Conservation (phyloP, 2,329 filamentous ascomycete species). For the Epichloe glyceriae region DNA sequence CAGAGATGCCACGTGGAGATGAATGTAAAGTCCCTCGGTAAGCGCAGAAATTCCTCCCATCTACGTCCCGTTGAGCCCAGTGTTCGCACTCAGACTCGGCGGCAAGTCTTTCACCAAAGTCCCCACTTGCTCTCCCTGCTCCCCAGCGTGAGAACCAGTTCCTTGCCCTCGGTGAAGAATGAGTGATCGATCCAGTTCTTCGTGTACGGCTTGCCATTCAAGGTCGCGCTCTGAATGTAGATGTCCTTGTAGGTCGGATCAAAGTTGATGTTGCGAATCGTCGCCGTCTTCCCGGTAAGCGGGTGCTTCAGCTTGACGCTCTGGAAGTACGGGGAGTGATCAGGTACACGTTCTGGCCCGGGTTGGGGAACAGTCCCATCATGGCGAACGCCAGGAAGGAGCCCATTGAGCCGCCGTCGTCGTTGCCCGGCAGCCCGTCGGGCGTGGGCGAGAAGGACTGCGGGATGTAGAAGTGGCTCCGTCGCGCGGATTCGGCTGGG, state of each 20-base stretch:
- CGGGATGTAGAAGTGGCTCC: conserved; percentile 53
- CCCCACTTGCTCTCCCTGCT: conserved; percentile 49
- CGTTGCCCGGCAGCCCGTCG: conserved; percentile 54
- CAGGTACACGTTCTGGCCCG: conserved; percentile 58
- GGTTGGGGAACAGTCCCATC: conserved; percentile 58
- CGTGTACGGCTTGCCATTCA: conserved; percentile 46
- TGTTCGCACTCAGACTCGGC: conserved; percentile 37
- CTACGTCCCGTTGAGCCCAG: conserved; percentile 7
- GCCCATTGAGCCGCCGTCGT: conserved; percentile 60
- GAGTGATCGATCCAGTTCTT: conserved; percentile 56
- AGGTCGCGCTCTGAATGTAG: conserved; percentile 52
- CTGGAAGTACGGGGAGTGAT: conserved; percentile 57
- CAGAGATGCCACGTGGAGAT: too few species aligned
- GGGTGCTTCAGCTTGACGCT: conserved; percentile 43
- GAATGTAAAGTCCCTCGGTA: too few species aligned
- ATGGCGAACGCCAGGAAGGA: conserved; percentile 52
- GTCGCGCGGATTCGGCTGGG: conserved; percentile 39
- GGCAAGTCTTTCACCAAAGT: conserved; percentile 46
- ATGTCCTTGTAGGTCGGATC: conserved; percentile 44
- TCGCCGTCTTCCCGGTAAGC: conserved; percentile 46
- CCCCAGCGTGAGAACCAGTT: conserved; percentile 50
- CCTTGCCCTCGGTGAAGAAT: conserved; percentile 53
- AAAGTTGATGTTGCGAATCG: conserved; percentile 47
- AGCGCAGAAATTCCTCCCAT: too few species aligned
- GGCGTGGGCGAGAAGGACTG: conserved; percentile 46